Evolutionary conservation across 345 rosid species (phyloP).

Genomic region (Psidium friedrichsthalianum): DNA sequence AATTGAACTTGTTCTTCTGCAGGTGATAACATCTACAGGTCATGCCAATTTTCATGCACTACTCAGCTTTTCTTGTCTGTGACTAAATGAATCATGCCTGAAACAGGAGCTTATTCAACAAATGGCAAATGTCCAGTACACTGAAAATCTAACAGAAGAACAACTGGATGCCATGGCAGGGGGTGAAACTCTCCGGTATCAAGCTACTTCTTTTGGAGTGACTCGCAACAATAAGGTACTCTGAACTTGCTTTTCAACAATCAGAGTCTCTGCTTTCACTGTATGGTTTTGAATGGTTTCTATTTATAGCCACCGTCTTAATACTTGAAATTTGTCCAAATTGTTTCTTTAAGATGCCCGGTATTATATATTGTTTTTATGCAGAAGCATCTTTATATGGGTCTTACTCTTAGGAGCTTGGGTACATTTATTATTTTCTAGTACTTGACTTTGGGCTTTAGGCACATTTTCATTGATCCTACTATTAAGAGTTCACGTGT

Average conservation of each 20-base stretch:
- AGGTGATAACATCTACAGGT: conserved; percentile 38
- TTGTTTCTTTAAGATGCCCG: neutral
- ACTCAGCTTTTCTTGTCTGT: neutral
- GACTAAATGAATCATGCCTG: conserved; percentile 9
- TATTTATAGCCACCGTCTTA: neutral
- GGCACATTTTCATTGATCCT: neutral
- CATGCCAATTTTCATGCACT: neutral
- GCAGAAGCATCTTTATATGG: neutral
- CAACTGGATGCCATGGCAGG: conserved; percentile 99
- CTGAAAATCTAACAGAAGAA: conserved; percentile 95
- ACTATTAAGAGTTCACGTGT: neutral
- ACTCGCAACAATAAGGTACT: conserved; percentile 89
- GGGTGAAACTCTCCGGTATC: conserved; percentile 92
- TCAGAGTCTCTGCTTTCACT: neutral
- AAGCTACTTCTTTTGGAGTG: conserved; percentile 87
- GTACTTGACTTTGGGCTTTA: neutral
- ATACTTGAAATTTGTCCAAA: neutral
- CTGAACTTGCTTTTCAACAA: neutral
- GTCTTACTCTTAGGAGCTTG: neutral
- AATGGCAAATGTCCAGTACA: conserved; percentile 99
- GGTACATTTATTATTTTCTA: neutral
- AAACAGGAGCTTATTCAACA: conserved; percentile 91
- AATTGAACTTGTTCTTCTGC: conserved; percentile 91
- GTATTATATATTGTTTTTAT: neutral
- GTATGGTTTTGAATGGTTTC: neutral